Base-by-base conservation (phyloP, 2,329 filamentous ascomycete genomes). In the Paraphaeosphaeria minitans region DNA sequence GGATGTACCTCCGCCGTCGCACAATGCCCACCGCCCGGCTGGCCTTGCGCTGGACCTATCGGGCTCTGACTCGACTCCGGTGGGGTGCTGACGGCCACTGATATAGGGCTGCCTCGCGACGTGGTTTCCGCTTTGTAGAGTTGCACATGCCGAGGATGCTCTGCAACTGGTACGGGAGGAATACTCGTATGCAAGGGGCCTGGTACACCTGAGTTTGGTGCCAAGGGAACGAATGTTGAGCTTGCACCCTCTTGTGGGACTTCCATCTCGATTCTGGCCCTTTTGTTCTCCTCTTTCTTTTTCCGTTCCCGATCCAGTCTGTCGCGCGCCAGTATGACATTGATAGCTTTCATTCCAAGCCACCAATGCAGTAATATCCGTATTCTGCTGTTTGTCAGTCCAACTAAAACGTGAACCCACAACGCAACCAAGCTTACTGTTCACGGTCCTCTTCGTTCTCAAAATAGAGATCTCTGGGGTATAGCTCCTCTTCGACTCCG, bases 261-360 rank as follows among this genome's bases (percentile, higher is more conserved):
- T 41, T 72, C 70, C 13, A 66, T 63, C 52, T 73, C 70, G 46
- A 63, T 62, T 62, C 69, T 68, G 22, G 70, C 66, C 50, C 68
- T 70, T 42, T 69, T 67, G 35, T 65, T 68, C 45, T 74, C 69
- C 58, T 73, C 70, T 56, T 75, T 75, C 60, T 74, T 75, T 50
- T 71, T 68, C 50, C 71, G 64, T 54, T 75, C 72, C 27, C 73
- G 71, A 46, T 73, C 73, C 24, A 74, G 57, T 13, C 73, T 71
- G 42, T 75, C 72, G 35, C 73, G 72, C 21, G 73, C 73, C 45
- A 75, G 59, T 22, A 75, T 75, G 31, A 75, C 72, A 55, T 75
- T 75, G 60, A 71, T 75, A 24, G 71, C 73, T 59, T 75, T 75
- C 41, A 74, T 67, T 3, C 73, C 73, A 35, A 74, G 70, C 73